Percentiles rank a stretch among this genome's conserved stretches.
phyloP scores from a whole-genome alignment of 208 protist genomes.

The Leptomonas pyrrhocoris region DNA sequence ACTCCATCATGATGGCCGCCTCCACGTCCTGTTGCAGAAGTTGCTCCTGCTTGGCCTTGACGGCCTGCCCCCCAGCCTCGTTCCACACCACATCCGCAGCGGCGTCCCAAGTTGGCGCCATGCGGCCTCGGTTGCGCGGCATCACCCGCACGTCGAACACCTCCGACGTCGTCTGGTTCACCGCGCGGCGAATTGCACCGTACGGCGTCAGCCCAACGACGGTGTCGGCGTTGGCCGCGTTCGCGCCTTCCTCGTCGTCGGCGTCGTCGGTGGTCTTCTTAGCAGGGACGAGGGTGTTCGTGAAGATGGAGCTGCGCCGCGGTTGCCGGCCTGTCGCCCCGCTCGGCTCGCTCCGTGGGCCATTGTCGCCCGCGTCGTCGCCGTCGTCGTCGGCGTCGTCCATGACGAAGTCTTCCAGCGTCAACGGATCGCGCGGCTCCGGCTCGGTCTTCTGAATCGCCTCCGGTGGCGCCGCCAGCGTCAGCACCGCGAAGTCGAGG shows the following conservation, averaged over 20 bases:
- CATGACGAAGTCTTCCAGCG: slow-evolving; percentile 75
- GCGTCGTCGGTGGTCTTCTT: slow-evolving; percentile 11
- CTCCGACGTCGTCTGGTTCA: slow-evolving; percentile 66
- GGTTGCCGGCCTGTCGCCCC: slow-evolving; percentile 16
- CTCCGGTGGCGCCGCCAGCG: slow-evolving; percentile 34
- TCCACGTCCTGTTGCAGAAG: slow-evolving; percentile 68
- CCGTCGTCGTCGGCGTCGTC: slow-evolving; percentile 18
- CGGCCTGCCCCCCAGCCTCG: slow-evolving; percentile 20
- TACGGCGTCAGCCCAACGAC: slow-evolving; percentile 66
- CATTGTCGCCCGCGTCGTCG: slow-evolving; percentile 20
- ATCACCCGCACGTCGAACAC: slow-evolving; percentile 85
- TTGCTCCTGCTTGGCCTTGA: slow-evolving; percentile 47
- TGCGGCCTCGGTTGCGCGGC: slow-evolving; percentile 57
- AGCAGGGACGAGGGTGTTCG: slow-evolving; percentile 39
- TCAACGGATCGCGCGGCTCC: slow-evolving; percentile 43
- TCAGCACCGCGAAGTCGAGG: slow-evolving; percentile 61
- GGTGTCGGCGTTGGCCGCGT: slow-evolving; percentile 32
- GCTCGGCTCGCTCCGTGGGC: slow-evolving; percentile 16
- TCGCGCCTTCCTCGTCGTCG: slow-evolving; percentile 9
- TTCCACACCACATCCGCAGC: slow-evolving; percentile 6
- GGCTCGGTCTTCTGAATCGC: slow-evolving; percentile 19
- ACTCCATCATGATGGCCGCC: slow-evolving; percentile 82
- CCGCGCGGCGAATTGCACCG: slow-evolving; percentile 70
- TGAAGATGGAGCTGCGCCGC: slow-evolving; percentile 67
- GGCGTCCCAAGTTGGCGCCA: slow-evolving; percentile 41